Evolutionary conservation across 2,329 filamentous ascomycete genomes (phyloP), one percentile per base, ranked within the genome.

Genomic region (Fusarium globosum): DNA sequence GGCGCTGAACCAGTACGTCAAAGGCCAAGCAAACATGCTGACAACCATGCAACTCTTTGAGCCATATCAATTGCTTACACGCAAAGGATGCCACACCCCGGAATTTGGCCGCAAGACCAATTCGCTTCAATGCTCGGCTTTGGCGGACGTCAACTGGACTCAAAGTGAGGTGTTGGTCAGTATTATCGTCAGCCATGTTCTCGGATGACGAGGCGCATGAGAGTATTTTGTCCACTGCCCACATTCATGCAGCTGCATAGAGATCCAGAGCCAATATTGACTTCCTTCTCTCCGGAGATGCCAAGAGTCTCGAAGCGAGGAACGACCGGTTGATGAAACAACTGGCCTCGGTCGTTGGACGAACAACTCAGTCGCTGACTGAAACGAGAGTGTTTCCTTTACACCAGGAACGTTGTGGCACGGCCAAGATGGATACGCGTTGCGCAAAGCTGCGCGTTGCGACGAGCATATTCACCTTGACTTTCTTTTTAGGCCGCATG

Each of bases 271-370:
- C 60, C 64, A 72, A 65, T 65, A 36, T 69, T 23, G 46, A 49
- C 60, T 68, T 72, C 65, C 76, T 64, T 78, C 71, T 51, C 61
- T 70, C 73, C 64, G 71, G 35, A 39, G 18, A 68, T 65, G 76
- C 74, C 76, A 78, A 77, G 76, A 62, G 23, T 42, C 38, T 28
- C 23, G 30, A 72, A 75, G 68, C 74, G 72, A 75, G 65, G 45
- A 64, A 49, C 43, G 45, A 65, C 69, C 67, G 58, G 58, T 65
- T 70, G 59, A 70, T 69, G 69, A 74, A 73, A 71, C 69, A 73
- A n/a, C 14, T 61, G 71, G 43, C 36, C 57, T 77, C 55, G 65
- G 39, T 56, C 59, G 28, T 68, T 57, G 43, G 59, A 66, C 61
- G 38, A 62, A 60, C 59, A 65, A 38, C 43, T 39, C 60, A 61